Evolutionary conservation across 75 land plant genomes (phyloP), one percentile per base, ranked within the genome.

Genomic region (Larix kaempferi): DNA sequence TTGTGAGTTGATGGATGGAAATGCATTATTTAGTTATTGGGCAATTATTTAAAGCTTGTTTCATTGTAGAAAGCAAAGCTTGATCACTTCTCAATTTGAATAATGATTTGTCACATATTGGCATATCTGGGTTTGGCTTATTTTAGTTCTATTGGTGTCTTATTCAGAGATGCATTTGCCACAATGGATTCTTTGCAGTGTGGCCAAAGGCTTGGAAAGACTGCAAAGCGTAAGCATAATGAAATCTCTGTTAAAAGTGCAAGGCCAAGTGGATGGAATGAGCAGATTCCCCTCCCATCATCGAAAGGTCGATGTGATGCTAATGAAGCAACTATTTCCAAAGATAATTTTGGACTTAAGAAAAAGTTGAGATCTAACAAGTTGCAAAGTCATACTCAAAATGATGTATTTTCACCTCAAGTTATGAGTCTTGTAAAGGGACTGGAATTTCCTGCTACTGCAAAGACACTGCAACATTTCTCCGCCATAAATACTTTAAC

Each of bases 401-500:
- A 14, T 74, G 75, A 54, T 41, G 33, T 27, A 23, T 15, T 56
- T 35, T 25, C 58, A 54, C 22, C 75, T 74, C 54, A 74, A 12
- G n/a, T 74, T 74, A 23, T 25, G 58, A 29, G 54, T 15, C 41
- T 74, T 74, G 35, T 74, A 12, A 74, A 56, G 75, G 33, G 57
- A 17, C 58, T 19, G 13, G 57, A 74, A 56, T 14, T 27, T 25
- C 13, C 52, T 56, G 35, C 33, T 74, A 49, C 57, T 54, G 29
- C 75, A 26, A 74, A 74, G 57, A 74, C 57, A 74, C 56, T 26
- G 75, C 54, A 74, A 56, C 29, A 55, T 55, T 55, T 6, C 1
- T 60, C 62, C 62, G 21, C 23, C n/a, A 74, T 7, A 37, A 75
- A 78, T 27, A 37, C 19, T 56, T 75, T 35, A 44, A 76, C 75